Conservation (phyloP, 495 filamentous ascomycete species). For the Aspergillus sclerotiicarbonarius region DNA sequence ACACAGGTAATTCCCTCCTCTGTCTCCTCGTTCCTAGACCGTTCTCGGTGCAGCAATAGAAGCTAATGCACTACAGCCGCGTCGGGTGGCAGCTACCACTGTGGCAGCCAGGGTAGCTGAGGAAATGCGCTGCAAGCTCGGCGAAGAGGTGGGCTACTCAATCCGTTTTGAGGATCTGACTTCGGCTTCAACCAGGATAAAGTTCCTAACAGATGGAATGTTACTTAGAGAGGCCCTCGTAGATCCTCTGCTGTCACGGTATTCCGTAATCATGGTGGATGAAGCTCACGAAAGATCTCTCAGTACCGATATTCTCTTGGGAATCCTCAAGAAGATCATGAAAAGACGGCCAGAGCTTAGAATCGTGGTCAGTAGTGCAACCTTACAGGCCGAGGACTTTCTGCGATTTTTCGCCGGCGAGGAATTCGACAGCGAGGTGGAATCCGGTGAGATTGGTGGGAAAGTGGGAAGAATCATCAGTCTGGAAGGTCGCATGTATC, state of each 20-base stretch:
- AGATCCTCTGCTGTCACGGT: slow-evolving; percentile 87
- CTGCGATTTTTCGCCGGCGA: slow-evolving; percentile 72
- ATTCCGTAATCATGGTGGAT: slow-evolving; percentile 98
- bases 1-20: slow-evolving; percentile 69
- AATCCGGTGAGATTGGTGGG: slow-evolving; percentile 39
- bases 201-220: slow-evolving; percentile 95
- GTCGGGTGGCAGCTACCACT: slow-evolving; percentile 88
- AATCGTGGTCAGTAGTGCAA: slow-evolving; percentile 92
- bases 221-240: slow-evolving; percentile 91
- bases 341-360: slow-evolving; percentile 79
- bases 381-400: slow-evolving; percentile 88
- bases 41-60: neutral
- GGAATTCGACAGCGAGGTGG: slow-evolving; percentile 35
- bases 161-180: slow-evolving; percentile 96
- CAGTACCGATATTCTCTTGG: slow-evolving; percentile 90
- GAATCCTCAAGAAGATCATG: slow-evolving; percentile 90
- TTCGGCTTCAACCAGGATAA: slow-evolving; percentile 84
- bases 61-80: slow-evolving; percentile 55
- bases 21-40: neutral
- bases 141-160: slow-evolving; percentile 94
- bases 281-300: slow-evolving; percentile 96
- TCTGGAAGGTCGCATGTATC: slow-evolving; percentile 86
- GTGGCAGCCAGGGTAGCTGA: slow-evolving; percentile 89
- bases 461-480: slow-evolving; percentile 74
- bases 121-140: slow-evolving; percentile 86